A percentile compares a stretch with the other conserved stretches of the same genome.
phyloP scores from a whole-genome alignment of 371 early-diverging fungal genomes.

The Apophysomyces sp. region DNA sequence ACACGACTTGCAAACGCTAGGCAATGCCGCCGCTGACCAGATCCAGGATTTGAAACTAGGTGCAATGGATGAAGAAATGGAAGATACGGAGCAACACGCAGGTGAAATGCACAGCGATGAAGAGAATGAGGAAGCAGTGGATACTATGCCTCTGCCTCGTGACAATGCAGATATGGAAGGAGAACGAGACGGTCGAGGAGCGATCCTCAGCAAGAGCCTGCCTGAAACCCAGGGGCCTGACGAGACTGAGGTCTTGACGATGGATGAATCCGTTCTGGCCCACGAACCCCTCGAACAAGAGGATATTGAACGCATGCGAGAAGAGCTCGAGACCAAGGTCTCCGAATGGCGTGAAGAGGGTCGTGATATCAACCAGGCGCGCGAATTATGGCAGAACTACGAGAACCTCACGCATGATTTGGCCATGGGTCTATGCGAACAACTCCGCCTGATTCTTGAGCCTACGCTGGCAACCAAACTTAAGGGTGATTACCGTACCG shows the following conservation, averaged over 20 bases:
- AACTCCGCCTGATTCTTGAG: slow-evolving; percentile 95
- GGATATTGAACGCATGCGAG: slow-evolving; percentile 61
- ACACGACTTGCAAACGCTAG: slow-evolving; percentile 77
- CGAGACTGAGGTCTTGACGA: slow-evolving; percentile 31
- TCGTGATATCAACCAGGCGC: slow-evolving; percentile 62
- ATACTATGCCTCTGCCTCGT: slow-evolving; percentile 40
- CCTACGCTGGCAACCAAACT: slow-evolving; percentile 96
- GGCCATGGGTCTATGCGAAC: slow-evolving; percentile 90
- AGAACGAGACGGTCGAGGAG: slow-evolving; percentile 27
- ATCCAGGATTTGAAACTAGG: slow-evolving; percentile 58
- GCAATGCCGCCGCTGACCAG: slow-evolving; percentile 75
- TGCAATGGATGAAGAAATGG: slow-evolving; percentile 57
- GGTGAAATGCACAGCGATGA: slow-evolving; percentile 62
- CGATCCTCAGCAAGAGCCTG: slow-evolving; percentile 37
- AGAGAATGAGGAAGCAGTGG: slow-evolving; percentile 17
- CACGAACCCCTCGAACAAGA: slow-evolving; percentile 63
- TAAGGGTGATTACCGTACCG: slow-evolving; percentile 98
- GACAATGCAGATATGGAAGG: slow-evolving; percentile 35
- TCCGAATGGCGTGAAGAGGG: slow-evolving; percentile 63
- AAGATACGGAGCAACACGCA: slow-evolving; percentile 48
- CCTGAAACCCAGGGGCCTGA: slow-evolving; percentile 26
- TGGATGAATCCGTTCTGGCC: slow-evolving; percentile 46
- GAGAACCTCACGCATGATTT: slow-evolving; percentile 86
- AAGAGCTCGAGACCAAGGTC: slow-evolving; percentile 56
- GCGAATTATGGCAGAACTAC: slow-evolving; percentile 88